Percentiles rank a stretch among this genome's conserved stretches.
These are phyloP conservation scores for Ophiostoma piceae DNA, from an alignment of 2,329 filamentous ascomycete genomes.

Conservation along the genomic window DNA sequence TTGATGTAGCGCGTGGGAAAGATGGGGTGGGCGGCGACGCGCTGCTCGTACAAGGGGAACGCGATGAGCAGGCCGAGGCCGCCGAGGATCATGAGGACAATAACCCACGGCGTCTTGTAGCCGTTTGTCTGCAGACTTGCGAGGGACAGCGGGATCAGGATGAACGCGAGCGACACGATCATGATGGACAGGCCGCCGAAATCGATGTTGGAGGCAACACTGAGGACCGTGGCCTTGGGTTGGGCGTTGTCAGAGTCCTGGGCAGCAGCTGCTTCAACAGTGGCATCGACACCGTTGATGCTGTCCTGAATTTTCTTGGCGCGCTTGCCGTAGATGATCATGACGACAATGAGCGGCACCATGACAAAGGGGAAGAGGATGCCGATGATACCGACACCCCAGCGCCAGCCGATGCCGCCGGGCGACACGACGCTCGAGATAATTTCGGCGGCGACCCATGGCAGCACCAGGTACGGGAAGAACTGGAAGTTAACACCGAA, in stretches of 20 bases:
- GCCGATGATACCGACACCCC: conserved; percentile 54
- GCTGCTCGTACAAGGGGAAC: conserved; percentile 45
- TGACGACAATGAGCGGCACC: conserved; percentile 43
- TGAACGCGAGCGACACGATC: conserved; percentile 43
- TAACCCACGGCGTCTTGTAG: neutral
- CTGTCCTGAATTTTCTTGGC: conserved; percentile 40
- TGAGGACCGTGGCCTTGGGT: conserved; percentile 28
- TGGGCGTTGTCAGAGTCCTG: neutral
- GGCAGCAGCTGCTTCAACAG: neutral
- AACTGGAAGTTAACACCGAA: conserved; percentile 46
- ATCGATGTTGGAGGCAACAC: conserved; percentile 38
- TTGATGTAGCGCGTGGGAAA: conserved; percentile 44
- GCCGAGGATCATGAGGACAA: neutral
- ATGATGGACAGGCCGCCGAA: conserved; percentile 44
- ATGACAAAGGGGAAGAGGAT: conserved; percentile 51
- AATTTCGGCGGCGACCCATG: conserved; percentile 52
- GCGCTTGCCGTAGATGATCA: conserved; percentile 46
- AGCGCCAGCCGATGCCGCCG: conserved; percentile 44
- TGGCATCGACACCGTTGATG: conserved; percentile 27
- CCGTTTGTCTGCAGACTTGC: neutral
- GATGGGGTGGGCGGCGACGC: conserved; percentile 41
- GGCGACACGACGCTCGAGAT: conserved; percentile 33
- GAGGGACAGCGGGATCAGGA: conserved; percentile 45
- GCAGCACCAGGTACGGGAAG: conserved; percentile 51
- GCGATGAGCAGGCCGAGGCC: conserved; percentile 35